Base-by-base conservation (phyloP, 192 early-diverging fungal genomes). In the Borealophlyctis nickersoniae region DNA sequence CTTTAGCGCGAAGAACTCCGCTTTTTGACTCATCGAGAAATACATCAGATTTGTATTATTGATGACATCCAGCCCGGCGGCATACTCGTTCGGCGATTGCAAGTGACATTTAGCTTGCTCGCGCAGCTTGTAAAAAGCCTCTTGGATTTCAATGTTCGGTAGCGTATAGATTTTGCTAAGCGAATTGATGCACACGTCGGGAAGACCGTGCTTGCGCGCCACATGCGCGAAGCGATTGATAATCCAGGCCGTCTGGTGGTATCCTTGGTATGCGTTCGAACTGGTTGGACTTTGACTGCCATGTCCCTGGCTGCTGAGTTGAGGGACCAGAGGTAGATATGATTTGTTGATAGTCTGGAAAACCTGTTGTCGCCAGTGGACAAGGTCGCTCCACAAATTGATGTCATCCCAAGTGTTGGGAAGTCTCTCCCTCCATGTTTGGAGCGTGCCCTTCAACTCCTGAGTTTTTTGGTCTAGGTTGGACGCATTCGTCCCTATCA, bases 161-260 rank as follows among this genome's bases (percentile, higher is more conserved):
- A 99, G 81, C 1, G 92, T 95, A 76, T 99, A 99, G 59, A 99
- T 98, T 66, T 94, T 94, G 68, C 90, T 92, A 34, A 99, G 81
- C 29, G 74, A 75, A 28, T 68, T 69, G 64, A 93, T 89, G 71
- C 95, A 98, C 11, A 99, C 95, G 45, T 98, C 93, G 3, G 89
- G 86, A 22, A 99, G 80, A n/a, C 88, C 86, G 67, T 99, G 98
- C 60, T 95, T 92, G 0, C 98, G 79, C 3, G 96, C 93, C 33
- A 97, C 91, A 51, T 96, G 92, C 2, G 98, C 95, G 73, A 99
- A 99, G 36, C 96, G 83, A 69, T 99, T 99, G 79, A 98, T 98
- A 30, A 96, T 98, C 98, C 98, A 99, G 2, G 98, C 98, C 30
- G 95, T 98, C 73, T 99, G 96, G 73, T 99, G 98, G 74, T 95